Percentiles rank a stretch among this genome's conserved stretches.
Conservation (phyloP, 2,329 filamentous ascomycete genomes). For the Colletotrichum melonis region DNA sequence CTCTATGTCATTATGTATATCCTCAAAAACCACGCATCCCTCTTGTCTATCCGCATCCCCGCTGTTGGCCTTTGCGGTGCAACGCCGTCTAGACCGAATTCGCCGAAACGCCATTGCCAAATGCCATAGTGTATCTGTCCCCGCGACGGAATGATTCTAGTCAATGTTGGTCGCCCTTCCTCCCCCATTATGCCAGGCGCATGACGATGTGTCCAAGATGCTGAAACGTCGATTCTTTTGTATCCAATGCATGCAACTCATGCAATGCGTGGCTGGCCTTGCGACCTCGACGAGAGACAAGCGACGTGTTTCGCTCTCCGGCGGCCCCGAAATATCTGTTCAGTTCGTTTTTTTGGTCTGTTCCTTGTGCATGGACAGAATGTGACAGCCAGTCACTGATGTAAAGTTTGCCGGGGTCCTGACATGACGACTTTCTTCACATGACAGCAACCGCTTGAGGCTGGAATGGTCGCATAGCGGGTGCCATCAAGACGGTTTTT, state of each 20-base stretch:
- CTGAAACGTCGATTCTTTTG: conserved; percentile 7
- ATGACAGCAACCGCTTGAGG: conserved; percentile 18
- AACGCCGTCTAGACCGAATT: not conserved
- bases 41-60: not conserved
- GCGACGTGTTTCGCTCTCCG: not conserved
- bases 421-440: not conserved
- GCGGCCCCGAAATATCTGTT: not conserved
- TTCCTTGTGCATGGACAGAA: not conserved
- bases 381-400: not conserved
- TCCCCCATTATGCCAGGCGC: not conserved
- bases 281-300: not conserved
- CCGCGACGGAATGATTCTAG: not conserved
- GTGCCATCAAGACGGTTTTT: conserved; percentile 16
- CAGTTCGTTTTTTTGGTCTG: not conserved
- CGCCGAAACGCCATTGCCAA: not conserved
- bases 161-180: not conserved
- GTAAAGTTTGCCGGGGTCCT: not conserved
- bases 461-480: conserved; percentile 8
- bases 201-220: not conserved
- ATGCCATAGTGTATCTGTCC: not conserved
- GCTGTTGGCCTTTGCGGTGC: not conserved
- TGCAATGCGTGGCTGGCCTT: conserved; percentile 7
- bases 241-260: not conserved
- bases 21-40: not conserved
- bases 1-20: not conserved